A percentile compares a stretch with the other conserved stretches of the same genome.
phyloP scores from a whole-genome alignment of 1,284 basidiomycete species.

The Mycena sp. region DNA sequence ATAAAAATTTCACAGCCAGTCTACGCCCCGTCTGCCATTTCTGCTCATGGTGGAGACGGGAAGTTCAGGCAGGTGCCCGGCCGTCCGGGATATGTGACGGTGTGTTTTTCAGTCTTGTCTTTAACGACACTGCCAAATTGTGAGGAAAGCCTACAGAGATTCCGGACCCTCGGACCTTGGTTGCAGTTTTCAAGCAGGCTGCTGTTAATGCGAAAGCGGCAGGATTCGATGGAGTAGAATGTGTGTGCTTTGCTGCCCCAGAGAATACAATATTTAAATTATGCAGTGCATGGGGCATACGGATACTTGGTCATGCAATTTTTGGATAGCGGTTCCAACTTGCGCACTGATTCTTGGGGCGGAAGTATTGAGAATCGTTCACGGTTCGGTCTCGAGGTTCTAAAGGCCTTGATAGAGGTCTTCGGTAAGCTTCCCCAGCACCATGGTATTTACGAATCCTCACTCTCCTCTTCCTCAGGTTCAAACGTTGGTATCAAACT shows the following conservation, averaged over 20 bases:
- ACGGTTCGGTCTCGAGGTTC: slow-evolving; percentile 60
- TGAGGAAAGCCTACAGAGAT: slow-evolving; percentile 15
- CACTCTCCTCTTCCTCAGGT: too few species aligned
- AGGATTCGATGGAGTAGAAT: slow-evolving; percentile 24
- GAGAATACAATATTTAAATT: slow-evolving; percentile 42
- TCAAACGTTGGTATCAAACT: slow-evolving; percentile 60
- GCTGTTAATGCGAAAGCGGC: slow-evolving; percentile 20
- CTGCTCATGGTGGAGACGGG: slow-evolving; percentile 48
- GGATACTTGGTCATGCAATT: slow-evolving; percentile 65
- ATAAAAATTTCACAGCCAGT: slow-evolving; percentile 35
- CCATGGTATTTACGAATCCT: too few species aligned
- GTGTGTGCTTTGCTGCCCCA: slow-evolving; percentile 55
- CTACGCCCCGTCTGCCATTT: too few species aligned
- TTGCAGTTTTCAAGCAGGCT: slow-evolving; percentile 42
- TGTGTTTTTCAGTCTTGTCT: slow-evolving; percentile 28
- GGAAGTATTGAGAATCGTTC: slow-evolving; percentile 64
- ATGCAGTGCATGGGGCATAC: slow-evolving; percentile 58
- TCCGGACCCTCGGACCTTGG: slow-evolving; percentile 32
- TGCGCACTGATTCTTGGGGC: slow-evolving; percentile 69
- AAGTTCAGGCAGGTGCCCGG: slow-evolving; percentile 49
- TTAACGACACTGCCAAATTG: too few species aligned
- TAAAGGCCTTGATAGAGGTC: slow-evolving; percentile 56
- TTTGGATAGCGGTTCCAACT: slow-evolving; percentile 60
- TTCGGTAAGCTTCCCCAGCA: too few species aligned
- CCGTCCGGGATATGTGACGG: slow-evolving; percentile 47